Conservation (phyloP, 2,329 filamentous ascomycete species). For the Aspergillus sp. region DNA sequence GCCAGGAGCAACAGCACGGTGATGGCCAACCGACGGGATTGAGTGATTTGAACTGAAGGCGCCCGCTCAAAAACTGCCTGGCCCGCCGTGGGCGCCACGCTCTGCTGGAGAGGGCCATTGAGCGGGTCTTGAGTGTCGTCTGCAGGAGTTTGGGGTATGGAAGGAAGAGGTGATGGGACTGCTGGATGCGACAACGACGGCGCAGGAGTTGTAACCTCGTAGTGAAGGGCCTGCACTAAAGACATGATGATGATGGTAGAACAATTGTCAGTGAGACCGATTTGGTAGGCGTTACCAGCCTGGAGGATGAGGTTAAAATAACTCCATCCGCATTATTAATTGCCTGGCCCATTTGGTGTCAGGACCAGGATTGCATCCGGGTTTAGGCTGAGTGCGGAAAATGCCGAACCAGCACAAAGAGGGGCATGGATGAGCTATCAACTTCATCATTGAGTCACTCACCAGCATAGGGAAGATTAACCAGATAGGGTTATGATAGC, state of each 20-base stretch:
- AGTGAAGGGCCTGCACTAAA: constrained; percentile 6
- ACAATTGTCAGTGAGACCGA: too few species aligned
- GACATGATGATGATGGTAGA: neutral
- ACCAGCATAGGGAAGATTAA: neutral
- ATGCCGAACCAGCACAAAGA: too few species aligned
- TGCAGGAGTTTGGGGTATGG: neutral
- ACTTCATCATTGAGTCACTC: neutral
- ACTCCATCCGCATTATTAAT: neutral
- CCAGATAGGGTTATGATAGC: neutral
- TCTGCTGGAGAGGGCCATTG: neutral
- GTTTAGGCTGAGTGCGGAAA: neutral
- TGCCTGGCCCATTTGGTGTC: neutral
- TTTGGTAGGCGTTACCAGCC: neutral
- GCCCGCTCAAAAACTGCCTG: constrained; percentile 26
- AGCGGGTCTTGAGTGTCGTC: neutral
- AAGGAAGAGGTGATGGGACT: neutral
- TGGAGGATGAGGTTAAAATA: neutral
- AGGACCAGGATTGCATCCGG: neutral
- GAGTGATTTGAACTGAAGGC: constrained; percentile 17
- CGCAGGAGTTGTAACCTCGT: neutral
- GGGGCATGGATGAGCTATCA: neutral
- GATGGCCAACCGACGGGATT: constrained; percentile 21
- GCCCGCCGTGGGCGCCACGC: constrained; percentile 18
- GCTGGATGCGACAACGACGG: neutral
- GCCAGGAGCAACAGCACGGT: constrained; percentile 26